Evolutionary conservation across 768 basidiomycete genomes (phyloP).

Genomic region (Leccinellum albellum): DNA sequence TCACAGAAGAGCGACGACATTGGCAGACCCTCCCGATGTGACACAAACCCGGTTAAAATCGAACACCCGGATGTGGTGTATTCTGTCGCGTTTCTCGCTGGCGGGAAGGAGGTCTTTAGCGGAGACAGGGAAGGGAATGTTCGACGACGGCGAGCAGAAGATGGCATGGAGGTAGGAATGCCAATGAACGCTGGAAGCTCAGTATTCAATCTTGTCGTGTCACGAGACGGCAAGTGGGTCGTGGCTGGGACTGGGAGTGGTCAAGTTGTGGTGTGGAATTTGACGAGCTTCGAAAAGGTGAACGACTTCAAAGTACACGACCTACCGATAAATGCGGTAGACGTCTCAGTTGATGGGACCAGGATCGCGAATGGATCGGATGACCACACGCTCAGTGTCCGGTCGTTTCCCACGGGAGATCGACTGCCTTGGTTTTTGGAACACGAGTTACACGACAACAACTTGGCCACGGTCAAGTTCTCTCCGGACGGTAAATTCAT

Average conservation of each 20-base stretch:
- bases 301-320: not conserved
- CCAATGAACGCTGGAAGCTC: not conserved
- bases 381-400: not conserved
- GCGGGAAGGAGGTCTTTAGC: too few relatives aligned
- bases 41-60: not conserved
- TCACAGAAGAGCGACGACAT: not conserved
- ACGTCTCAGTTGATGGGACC: not conserved
- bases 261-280: not conserved
- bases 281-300: not conserved
- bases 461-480: not conserved
- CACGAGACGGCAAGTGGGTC: too few relatives aligned
- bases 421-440: too few relatives aligned
- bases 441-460: too few relatives aligned
- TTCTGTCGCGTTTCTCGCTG: too few relatives aligned
- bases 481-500: not conserved
- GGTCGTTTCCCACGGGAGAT: too few relatives aligned
- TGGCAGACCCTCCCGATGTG: not conserved
- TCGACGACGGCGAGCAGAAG: too few relatives aligned
- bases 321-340: not conserved
- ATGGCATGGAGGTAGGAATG: too few relatives aligned
- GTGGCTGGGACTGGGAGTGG: not conserved
- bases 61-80: not conserved
- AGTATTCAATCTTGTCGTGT: not conserved
- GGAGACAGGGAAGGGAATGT: too few relatives aligned
- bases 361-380: not conserved